Conservation (phyloP, 192 early-diverging fungal genomes). For the Gonapodya prolifera region DNA sequence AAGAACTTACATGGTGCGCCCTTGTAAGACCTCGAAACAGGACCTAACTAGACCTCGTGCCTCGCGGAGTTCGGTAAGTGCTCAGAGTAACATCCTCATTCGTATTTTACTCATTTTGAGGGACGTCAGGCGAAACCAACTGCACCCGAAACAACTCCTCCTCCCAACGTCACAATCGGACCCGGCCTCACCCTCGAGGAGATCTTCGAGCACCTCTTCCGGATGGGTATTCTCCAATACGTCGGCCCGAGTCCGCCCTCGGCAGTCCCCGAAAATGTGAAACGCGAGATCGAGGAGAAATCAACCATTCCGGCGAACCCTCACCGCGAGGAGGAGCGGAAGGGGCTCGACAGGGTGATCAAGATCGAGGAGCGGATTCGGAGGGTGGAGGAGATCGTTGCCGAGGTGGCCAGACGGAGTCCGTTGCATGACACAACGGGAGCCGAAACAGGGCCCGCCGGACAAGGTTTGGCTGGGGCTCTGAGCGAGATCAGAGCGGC, state of each 20-base stretch:
- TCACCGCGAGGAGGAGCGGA: background rate
- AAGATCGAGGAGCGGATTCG: background rate
- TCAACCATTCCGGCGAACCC: background rate
- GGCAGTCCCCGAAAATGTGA: background rate
- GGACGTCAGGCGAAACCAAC: too few species aligned
- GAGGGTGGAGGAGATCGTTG: background rate
- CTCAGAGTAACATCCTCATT: too few species aligned
- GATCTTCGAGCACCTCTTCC: background rate
- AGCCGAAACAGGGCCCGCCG: background rate
- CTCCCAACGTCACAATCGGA: background rate
- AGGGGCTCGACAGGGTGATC: background rate
- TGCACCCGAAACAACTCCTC: background rate
- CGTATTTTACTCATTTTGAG: too few species aligned
- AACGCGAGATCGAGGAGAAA: background rate
- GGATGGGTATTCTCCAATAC: background rate
- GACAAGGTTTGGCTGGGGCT: background rate
- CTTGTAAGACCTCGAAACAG: too few species aligned
- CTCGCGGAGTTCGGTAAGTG: too few species aligned
- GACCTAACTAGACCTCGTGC: too few species aligned
- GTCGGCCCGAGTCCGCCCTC: background rate
- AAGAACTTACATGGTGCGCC: too few species aligned
- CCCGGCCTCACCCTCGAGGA: background rate
- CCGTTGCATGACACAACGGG: too few species aligned
- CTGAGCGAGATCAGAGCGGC: background rate
- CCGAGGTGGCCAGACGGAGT: background rate